Percentiles rank a stretch among this genome's conserved stretches.
Evolutionary conservation across 192 early-diverging fungal genomes (phyloP).

Genomic region (Podila minutissima): DNA sequence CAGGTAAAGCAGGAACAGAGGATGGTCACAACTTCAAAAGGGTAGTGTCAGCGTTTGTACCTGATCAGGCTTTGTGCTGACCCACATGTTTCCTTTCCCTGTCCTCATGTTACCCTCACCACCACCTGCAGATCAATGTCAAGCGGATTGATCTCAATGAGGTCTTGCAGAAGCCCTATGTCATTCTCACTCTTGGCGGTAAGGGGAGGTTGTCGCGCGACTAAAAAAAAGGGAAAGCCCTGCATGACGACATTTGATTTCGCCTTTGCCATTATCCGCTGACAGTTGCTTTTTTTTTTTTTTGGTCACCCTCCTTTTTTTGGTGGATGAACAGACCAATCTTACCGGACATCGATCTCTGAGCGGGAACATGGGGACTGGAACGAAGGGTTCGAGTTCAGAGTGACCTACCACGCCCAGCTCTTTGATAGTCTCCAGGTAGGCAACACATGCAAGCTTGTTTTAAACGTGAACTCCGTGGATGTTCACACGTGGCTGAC

Average conservation of each 20-base stretch:
- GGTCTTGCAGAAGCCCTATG: constrained; percentile 69
- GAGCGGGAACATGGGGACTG: constrained; percentile 65
- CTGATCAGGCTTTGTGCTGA: not conserved
- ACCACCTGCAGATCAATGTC: constrained; percentile 64
- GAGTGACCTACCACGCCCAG: constrained; percentile 76
- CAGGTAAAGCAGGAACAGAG: constrained; percentile 17
- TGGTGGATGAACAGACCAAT: constrained; percentile 57
- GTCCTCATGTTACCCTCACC: too few species aligned
- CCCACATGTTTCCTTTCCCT: not conserved
- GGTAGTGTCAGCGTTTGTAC: constrained; percentile 21
- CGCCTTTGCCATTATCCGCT: not conserved
- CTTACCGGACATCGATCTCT: constrained; percentile 70
- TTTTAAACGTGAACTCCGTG: not conserved
- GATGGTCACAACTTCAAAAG: constrained; percentile 18
- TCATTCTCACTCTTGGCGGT: constrained; percentile 70
- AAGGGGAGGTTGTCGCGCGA: not conserved
- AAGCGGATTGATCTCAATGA: constrained; percentile 66
- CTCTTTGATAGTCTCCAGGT: constrained; percentile 75
- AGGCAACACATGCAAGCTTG: constrained; percentile 4
- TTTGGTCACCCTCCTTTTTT: not conserved
- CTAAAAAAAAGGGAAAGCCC: not conserved
- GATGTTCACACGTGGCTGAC: not conserved
- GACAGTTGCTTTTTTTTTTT: not conserved
- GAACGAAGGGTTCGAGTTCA: constrained; percentile 79
- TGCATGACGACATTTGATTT: not conserved